phyloP scores from a whole-genome alignment of 192 early-diverging fungal genomes.

The Phycomyces blakesleeanus region DNA sequence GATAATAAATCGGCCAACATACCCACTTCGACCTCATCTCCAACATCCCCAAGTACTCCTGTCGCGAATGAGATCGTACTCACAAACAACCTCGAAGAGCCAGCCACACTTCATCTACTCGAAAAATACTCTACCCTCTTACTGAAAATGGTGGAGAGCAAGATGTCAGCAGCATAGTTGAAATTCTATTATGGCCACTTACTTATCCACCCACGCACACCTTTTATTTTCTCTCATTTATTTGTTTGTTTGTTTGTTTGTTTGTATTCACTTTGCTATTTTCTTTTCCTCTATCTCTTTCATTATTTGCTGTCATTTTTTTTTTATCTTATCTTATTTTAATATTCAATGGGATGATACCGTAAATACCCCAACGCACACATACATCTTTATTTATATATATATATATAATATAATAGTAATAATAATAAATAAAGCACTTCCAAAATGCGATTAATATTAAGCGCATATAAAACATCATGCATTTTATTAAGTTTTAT shows the following conservation, averaged over 20 bases:
- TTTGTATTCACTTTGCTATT: not conserved
- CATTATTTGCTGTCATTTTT: not conserved
- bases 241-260: no score
- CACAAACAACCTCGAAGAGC: not conserved
- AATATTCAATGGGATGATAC: not conserved
- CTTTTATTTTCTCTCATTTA: not conserved
- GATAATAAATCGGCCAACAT: not conserved
- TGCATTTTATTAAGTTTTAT: no score
- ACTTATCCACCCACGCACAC: not conserved
- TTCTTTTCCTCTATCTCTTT: not conserved
- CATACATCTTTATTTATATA: not conserved
- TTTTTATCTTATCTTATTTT: not conserved
- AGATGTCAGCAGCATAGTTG: not conserved
- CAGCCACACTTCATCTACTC: slow-evolving; percentile 8
- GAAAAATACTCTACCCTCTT: slow-evolving; percentile 17
- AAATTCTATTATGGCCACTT: not conserved
- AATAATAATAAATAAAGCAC: not conserved
- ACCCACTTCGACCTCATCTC: not conserved
- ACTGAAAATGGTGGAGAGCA: slow-evolving; percentile 19
- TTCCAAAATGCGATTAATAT: not conserved
- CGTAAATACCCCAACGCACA: not conserved
- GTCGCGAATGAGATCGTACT: not conserved
- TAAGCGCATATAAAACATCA: no score
- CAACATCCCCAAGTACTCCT: not conserved
- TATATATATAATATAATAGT: not conserved